Evolutionary conservation across 202 grass and related monocot genomes (phyloP).

Genomic region (Elaeis oleifera): DNA sequence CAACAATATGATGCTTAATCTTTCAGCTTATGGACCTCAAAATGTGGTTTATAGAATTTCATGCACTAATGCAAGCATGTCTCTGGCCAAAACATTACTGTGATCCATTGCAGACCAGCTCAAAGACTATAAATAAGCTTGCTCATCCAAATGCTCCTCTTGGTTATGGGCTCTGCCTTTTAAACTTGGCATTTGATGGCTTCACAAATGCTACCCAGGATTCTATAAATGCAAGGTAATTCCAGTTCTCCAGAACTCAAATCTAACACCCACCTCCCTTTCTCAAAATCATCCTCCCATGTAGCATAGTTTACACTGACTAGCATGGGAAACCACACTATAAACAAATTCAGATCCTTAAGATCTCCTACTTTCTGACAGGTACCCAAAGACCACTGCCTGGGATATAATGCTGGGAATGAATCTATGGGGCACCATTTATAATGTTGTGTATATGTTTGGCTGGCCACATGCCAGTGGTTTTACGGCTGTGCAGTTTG

Average conservation of each 20-base stretch:
- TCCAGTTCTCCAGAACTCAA: not conserved
- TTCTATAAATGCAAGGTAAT: conserved; percentile 83
- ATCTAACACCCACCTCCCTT: too few species aligned
- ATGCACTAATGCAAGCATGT: too few species aligned
- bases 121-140: conserved; percentile 96
- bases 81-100: too few species aligned
- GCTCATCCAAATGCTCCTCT: conserved; percentile 94
- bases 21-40: too few species aligned
- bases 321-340: too few species aligned
- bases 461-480: conserved; percentile 77
- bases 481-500: conserved; percentile 82
- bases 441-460: conserved; percentile 84
- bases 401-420: conserved; percentile 99
- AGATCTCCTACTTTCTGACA: conserved; percentile 17
- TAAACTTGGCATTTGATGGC: conserved; percentile 94
- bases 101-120: conserved; percentile 63
- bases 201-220: conserved; percentile 98
- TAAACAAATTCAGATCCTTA: too few species aligned
- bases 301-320: too few species aligned
- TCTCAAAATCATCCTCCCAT: too few species aligned
- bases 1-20: too few species aligned
- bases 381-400: conserved; percentile 81
- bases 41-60: too few species aligned
- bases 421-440: conserved; percentile 95
- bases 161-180: conserved; percentile 83